phyloP scores from a whole-genome alignment of 495 filamentous ascomycete species.

The Penicillium coffeae region DNA sequence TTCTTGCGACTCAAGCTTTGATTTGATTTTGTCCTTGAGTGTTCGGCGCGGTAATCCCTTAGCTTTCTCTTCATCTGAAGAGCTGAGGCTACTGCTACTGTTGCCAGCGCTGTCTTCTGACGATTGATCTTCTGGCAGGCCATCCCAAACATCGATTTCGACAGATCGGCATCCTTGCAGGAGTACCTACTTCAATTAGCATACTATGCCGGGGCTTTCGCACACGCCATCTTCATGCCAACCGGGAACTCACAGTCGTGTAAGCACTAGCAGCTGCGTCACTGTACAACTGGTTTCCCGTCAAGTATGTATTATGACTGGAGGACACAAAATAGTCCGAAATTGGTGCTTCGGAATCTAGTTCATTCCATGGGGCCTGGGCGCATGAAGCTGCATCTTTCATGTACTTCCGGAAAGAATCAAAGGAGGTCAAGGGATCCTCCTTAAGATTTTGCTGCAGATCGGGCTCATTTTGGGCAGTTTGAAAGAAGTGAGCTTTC shows the following conservation, averaged over 20 bases:
- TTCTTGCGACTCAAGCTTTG: neutral
- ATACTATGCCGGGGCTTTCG: neutral
- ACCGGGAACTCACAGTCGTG: slow-evolving; percentile 58
- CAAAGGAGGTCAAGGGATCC: slow-evolving; percentile 35
- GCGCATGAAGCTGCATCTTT: slow-evolving; percentile 50
- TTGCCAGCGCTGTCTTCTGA: slow-evolving; percentile 23
- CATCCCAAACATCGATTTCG: slow-evolving; percentile 96
- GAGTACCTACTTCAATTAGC: slow-evolving; percentile 48
- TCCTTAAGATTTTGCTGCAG: neutral
- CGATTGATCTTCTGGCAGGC: slow-evolving; percentile 44
- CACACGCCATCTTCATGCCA: neutral
- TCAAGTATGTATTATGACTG: slow-evolving; percentile 94
- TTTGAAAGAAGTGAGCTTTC: slow-evolving; percentile 22
- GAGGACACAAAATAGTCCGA: slow-evolving; percentile 88
- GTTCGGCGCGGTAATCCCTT: slow-evolving; percentile 15
- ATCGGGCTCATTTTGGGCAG: slow-evolving; percentile 19
- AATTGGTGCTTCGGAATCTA: slow-evolving; percentile 62
- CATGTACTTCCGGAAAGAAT: slow-evolving; percentile 58
- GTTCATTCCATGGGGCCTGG: slow-evolving; percentile 26
- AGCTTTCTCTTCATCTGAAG: slow-evolving; percentile 22
- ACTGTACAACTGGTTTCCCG: slow-evolving; percentile 86
- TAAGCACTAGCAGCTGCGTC: slow-evolving; percentile 78
- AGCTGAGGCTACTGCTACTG: slow-evolving; percentile 23
- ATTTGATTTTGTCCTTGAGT: neutral
- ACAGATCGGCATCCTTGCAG: slow-evolving; percentile 84